Conservation (phyloP, 176 grass and related monocot genomes). For the Rhynchospora tenuis region DNA sequence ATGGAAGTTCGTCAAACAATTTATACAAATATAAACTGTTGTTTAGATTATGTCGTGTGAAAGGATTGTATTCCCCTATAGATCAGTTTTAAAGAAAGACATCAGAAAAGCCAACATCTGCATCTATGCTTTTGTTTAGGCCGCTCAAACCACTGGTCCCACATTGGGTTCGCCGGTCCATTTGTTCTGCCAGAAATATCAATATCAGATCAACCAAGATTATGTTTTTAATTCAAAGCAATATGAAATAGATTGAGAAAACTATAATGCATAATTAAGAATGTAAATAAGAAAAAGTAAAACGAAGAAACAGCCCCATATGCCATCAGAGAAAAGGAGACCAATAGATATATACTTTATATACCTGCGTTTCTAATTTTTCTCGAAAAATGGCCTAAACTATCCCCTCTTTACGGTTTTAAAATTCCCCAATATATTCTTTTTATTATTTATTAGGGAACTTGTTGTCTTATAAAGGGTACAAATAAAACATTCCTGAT, state of each 20-base stretch:
- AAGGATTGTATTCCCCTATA: neutral
- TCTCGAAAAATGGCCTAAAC: neutral
- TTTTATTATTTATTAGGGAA: neutral
- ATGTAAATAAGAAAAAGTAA: neutral
- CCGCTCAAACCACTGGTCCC: conserved; percentile 91
- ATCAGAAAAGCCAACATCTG: conserved; percentile 83
- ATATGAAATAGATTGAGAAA: neutral
- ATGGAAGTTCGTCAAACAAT: neutral
- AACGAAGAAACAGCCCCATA: neutral
- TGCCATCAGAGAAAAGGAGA: neutral
- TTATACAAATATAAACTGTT: neutral
- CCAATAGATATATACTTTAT: neutral
- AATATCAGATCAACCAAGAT: neutral
- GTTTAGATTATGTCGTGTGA: neutral
- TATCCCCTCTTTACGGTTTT: neutral
- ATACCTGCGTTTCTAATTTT: neutral
- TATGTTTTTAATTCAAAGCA: neutral
- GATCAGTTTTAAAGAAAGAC: neutral
- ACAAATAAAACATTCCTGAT: neutral
- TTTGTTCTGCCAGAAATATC: conserved; percentile 43
- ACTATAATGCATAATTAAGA: neutral
- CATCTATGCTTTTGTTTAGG: conserved; percentile 58
- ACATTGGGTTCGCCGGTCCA: conserved; percentile 42
- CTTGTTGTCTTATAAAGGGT: neutral
- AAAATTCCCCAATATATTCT: neutral